Base-by-base conservation (phyloP, 2,329 filamentous ascomycete species). In the Colletotrichum phormii region DNA sequence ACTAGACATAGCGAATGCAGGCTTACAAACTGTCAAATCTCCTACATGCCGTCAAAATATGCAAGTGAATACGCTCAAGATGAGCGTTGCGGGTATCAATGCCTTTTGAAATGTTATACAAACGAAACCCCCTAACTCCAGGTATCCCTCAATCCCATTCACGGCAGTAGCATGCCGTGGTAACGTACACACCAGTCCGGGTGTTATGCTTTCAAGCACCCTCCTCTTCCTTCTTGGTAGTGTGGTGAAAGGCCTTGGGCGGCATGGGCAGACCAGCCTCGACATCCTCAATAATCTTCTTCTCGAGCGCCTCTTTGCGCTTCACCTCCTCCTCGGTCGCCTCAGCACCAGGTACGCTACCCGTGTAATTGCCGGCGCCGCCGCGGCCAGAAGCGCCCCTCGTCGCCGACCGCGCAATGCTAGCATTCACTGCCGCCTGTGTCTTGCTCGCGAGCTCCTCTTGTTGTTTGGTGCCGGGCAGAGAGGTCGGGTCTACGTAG, bases 331-430 rank as follows among this genome's bases (percentile, higher is more conserved):
- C 78, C 13, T 77, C 79, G 26, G 71, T 66, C 35, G 75, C 71
- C 31, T 76, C 76, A 59, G 75, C 74, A 60, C 64, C 79, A 74
- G 31, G 76, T 74, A 26, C 79, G 79, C 55, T 74, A 4, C 75
- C 77, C 12, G 55, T 62, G 82, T 86, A 91, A 79, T 90, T 91
- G 2, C 89, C 89, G 1, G 88, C 88, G n/a, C 89, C 89, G 29
- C 89, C 89, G 5, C 89, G 85, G 0, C 89, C 89, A 6, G 80
- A 80, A 59, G 80, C 74, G 11, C 77, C 79, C 12, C 65, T 73
- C 35, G 62, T 66, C 7, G 76, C 67, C 6, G 76, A 75, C 68
- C 73, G 75, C 8, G 77, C 72, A 24, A 75, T 59, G 63, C 78
- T 81, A 6, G 81, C 80, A 24, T 73, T 78, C 49, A 83, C 80